Evolutionary conservation across 805 yeast species (phyloP), one percentile per base, ranked within the genome.

Genomic region (Grigorovia transvaalensis): DNA sequence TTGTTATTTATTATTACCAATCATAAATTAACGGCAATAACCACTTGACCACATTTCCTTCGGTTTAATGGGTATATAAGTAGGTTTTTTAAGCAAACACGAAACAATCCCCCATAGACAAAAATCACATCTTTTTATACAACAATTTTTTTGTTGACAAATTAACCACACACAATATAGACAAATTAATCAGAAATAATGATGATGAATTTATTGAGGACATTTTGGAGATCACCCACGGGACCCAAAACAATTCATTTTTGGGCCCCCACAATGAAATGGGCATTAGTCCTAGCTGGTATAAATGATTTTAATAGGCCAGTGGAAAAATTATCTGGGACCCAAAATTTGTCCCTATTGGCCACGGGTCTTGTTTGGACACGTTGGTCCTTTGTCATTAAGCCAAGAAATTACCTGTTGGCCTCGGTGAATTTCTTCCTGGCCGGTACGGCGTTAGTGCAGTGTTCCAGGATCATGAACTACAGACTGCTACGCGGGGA

Each of bases 201-300:
- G n/a, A n/a, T 38, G 42, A 15, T n/a, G 15, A 17, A 38, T 7
- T 8, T 65, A 9, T 87, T 91, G 69, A 71, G 78, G 54, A 77
- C 86, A 63, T 88, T 83, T 65, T 66, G 88, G 66, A 79, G 82
- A 61, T 83, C 96, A 17, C 95, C 85, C 66, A 88, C 99, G 18
- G 99, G 99, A 35, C 99, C 99, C 44, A 82, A 73, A 66, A 91
- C 99, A n/a, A 90, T 93, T 52, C 99, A 91, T 67, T 91, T 91
- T 71, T 91, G 99, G 99, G 84, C 84, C 4, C 85, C 85, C 11
- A 78, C 80, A 45, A 63, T 80, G 68, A 80, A 80, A 64, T 91
- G 99, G 99, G 76, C 86, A 15, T 75, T 91, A 55, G 98, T 93
- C 30, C 61, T 88, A 59, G 99, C 99, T 15, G 98, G 99, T 53